Base-by-base conservation (phyloP, 2,329 filamentous ascomycete species). In the Metarhizium rileyi region DNA sequence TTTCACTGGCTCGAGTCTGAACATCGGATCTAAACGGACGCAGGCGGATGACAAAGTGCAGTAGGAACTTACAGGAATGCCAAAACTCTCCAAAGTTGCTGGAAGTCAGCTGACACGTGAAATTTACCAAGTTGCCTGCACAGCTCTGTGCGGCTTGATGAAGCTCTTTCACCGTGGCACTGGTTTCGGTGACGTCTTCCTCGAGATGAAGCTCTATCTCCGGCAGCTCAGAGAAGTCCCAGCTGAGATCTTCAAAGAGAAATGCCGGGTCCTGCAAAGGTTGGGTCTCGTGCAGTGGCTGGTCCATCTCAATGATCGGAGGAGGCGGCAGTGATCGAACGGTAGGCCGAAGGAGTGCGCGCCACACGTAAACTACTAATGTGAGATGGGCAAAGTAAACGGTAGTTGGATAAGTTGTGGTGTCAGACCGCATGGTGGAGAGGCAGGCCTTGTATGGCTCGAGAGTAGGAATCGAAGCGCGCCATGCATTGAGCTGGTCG, bases 331-430 rank as follows among this genome's bases (percentile, higher is more conserved):
- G 49, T 5, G 49, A 55, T 16, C 51, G 53, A 28, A 51, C 51
- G 16, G 51, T 48, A 20, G 53, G 49, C 5, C 53, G 47, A 7
- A 55, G 47, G n/a, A 55, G 36, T 9, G 53, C 53, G 6, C 51
- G 49, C 51, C 51, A 55, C 4, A 52, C 47, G 27, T 51, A 53
- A 8, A 52, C 50, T 20, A 50, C 53, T 2, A 50, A 30, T 36
- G 45, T 53, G 2, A 55, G 50, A 44, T 55, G 52, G 12, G 51
- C 44, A 48, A 55, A 55, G 30, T 53, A 53, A 23, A 50, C 43
- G n/a, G 53, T 48, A 16, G 48, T 48, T 22, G 48, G 53, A 40
- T 52, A 53, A 5, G 20, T 3, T 14, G 14, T 23, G 26, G 26
- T 14, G 14, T 25, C 26, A 26, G 3, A 44, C 9, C 12, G 14